Evolutionary conservation across 2,329 filamentous ascomycete species (phyloP).

Genomic region (Trichoderma pleuroti): DNA sequence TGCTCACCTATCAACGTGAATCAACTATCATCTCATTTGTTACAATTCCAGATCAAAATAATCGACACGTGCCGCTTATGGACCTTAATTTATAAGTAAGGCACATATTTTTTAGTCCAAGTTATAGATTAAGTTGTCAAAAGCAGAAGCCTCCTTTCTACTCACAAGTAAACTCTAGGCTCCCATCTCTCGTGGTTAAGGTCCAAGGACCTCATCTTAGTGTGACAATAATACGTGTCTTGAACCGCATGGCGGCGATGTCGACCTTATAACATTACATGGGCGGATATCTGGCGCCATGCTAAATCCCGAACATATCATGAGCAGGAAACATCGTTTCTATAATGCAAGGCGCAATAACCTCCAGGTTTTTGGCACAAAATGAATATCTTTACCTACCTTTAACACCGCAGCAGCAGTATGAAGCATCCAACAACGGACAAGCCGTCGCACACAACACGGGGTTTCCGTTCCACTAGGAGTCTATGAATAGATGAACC

Average conservation of each 20-base stretch:
- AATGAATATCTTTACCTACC: background rate
- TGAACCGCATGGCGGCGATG: background rate
- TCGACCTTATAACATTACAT: background rate
- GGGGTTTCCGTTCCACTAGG: background rate
- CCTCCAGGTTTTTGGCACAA: accelerated
- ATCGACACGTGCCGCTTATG: background rate
- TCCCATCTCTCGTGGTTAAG: background rate
- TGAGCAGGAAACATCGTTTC: background rate
- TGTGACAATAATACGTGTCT: background rate
- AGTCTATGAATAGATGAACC: background rate
- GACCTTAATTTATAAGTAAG: background rate
- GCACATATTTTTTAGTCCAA: background rate
- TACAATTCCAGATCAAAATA: background rate
- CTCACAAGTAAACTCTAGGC: background rate
- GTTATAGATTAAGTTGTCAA: background rate
- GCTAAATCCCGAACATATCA: background rate
- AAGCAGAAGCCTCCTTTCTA: background rate
- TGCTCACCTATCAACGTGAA: background rate
- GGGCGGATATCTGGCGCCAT: background rate
- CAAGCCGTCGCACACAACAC: background rate
- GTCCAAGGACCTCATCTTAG: background rate
- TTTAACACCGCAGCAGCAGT: no score
- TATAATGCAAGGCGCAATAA: background rate
- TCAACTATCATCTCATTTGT: background rate
- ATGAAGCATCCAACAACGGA: background rate